Evolutionary conservation across 441 rosid genomes (phyloP).

Genomic region (Arabidopsis lyrata): DNA sequence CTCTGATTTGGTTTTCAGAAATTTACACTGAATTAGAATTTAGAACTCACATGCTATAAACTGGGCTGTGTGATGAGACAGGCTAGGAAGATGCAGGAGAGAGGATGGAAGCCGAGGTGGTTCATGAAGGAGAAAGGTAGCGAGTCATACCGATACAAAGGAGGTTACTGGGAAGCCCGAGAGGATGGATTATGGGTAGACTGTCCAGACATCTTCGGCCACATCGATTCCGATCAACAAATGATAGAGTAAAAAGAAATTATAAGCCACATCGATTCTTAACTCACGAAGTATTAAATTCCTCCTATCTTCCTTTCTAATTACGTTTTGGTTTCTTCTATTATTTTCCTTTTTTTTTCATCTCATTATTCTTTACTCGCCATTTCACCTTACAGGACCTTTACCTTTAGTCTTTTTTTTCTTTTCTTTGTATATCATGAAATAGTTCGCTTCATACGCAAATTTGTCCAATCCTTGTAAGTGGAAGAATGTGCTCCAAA

Average conservation of each 20-base stretch:
- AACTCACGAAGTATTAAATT: conserved; percentile 6
- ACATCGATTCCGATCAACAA: conserved; percentile 47
- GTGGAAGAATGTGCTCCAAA: background rate
- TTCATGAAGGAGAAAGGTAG: conserved; percentile 54
- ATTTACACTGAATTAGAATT: background rate
- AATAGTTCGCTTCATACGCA: conserved; percentile 14
- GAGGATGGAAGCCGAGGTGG: conserved; percentile 74
- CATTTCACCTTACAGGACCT: conserved; percentile 12
- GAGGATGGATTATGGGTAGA: conserved; percentile 54
- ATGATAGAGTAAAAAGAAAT: conserved; percentile 21
- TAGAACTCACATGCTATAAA: conserved; percentile 6
- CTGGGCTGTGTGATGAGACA: conserved; percentile 27
- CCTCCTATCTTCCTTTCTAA: background rate
- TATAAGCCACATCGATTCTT: conserved; percentile 14
- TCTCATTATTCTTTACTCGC: conserved; percentile 29
- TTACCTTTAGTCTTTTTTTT: background rate
- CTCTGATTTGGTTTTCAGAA: background rate
- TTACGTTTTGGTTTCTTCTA: background rate
- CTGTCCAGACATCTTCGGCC: conserved; percentile 68
- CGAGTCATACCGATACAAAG: conserved; percentile 52
- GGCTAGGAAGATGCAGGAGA: conserved; percentile 73
- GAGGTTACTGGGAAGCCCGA: conserved; percentile 75
- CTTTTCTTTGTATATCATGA: conserved; percentile 7
- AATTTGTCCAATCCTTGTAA: conserved; percentile 12
- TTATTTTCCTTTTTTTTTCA: background rate